Base-by-base conservation (phyloP, 768 basidiomycete species). In the Suillus brevipes region DNA sequence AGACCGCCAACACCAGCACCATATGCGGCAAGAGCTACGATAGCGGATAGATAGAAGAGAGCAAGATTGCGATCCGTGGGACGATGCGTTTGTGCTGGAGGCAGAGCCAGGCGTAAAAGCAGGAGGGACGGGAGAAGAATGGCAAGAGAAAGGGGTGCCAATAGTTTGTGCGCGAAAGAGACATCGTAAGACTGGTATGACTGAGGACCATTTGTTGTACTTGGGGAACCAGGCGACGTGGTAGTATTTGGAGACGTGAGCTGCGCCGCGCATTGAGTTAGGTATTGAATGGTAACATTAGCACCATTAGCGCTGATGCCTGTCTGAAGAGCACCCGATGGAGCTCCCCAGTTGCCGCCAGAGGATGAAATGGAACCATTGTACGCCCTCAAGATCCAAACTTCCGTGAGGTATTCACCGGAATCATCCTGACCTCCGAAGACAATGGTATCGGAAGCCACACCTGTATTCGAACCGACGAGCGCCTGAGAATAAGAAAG, bases 331-430 rank as follows among this genome's bases (percentile, higher is more conserved):
- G 75, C 68, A 0, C 92, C 92, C 65, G 84, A 74, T 6, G 89
- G 87, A 69, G 83, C 92, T 16, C 89, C 88, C 90, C 89, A 92
- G 8, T 75, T 77, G 63, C 82, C 75, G 59, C 81, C 80, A 2
- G 86, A 82, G n/a, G 82, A 67, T n/a, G 83, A 83, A 63, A 91
- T 71, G 38, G 82, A 75, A n/a, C 81, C 88, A 66, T 83, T 81
- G 74, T 93, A 94, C 5, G 90, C 84, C 61, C 92, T 81, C 66
- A 94, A 80, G 9, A 94, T 73, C 92, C 92, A 94, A 13, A 94
- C 71, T 63, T 94, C 92, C 47, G 86, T 83, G 4, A 92, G 80
- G 71, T 90, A 88, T 31, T 79, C 84, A 16, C 92, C 92, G 63
- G 78, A 73, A 52, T 80, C 78, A 72, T 92, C 90, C 68, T 84